Evolutionary conservation across 1,139 yeast species (phyloP).

Genomic region (Suhomyces taliae): DNA sequence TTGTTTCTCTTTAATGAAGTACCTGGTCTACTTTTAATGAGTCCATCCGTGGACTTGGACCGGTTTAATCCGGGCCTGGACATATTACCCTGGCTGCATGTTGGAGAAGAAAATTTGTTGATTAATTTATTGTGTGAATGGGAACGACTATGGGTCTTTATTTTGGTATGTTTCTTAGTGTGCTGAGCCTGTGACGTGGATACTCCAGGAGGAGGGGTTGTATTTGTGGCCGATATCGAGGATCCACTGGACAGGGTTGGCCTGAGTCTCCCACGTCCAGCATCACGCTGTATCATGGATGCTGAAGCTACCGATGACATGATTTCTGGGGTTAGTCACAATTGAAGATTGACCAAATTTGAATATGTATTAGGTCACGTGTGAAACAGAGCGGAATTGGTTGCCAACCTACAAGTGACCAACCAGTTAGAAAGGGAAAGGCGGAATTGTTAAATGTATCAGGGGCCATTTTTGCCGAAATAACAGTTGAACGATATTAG

Average conservation of each 20-base stretch:
- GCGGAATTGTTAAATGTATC: no score
- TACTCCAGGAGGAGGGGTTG: conserved; percentile 1
- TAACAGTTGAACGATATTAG: no score
- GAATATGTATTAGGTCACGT: conserved; percentile 1
- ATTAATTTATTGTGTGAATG: conserved; percentile 34
- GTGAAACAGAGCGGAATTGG: background rate
- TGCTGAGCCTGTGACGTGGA: background rate
- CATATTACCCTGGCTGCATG: conserved; percentile 15
- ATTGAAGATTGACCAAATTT: background rate
- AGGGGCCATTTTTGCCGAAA: no score
- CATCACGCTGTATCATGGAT: conserved; percentile 5
- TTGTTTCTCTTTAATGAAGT: conserved; percentile 34
- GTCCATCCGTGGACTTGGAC: conserved; percentile 47
- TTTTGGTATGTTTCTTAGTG: conserved; percentile 5
- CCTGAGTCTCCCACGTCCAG: conserved; percentile 9
- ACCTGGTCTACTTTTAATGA: conserved; percentile 24
- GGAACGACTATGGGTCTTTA: conserved; percentile 31
- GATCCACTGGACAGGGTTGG: conserved; percentile 5
- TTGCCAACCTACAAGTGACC: background rate
- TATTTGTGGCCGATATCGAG: background rate
- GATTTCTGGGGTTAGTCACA: background rate
- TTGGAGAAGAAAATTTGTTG: conserved; percentile 20
- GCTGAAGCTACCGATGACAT: conserved; percentile 7
- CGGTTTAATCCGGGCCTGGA: conserved; percentile 37
- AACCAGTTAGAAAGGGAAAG: no score